Base-by-base conservation (phyloP, 2,329 filamentous ascomycete species). In the Sporothrix phasma region DNA sequence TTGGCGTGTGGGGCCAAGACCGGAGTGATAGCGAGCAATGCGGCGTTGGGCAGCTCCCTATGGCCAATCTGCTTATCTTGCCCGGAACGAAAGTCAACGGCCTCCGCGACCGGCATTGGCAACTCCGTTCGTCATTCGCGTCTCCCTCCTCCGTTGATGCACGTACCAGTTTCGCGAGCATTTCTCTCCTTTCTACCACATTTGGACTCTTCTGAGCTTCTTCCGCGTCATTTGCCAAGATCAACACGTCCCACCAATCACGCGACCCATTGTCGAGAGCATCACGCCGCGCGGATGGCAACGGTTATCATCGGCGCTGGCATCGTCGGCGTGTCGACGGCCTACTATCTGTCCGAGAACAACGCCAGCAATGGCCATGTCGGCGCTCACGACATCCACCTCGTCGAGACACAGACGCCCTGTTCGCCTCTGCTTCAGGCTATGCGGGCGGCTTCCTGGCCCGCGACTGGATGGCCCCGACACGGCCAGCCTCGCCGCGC, bases 401-500 rank as follows among this genome's bases (percentile, higher is more conserved):
- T 82, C 7, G 75, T 82, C 41, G 80, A 82, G 61, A 70, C 76
- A 76, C 77, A 0, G 72, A 75, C 1, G 72, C 84, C 67, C 79
- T 92, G 37, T 90, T 92, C 73, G 81, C 84, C 11, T 89, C 86
- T 34, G 88, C 89, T 0, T 92, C 88, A 2, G 88, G 89, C 1
- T 86, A 83, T 68, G 88, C 88, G 0, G 90, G 81, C 19, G 89
- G 89, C 0, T 93, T 92, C 70, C 71, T 92, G 8, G 88, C 88
- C 0, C 79, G 78, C 39, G 87, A 92, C 72, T 92, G 88, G 88
- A 90, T 89, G 69, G 78, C 79, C 0, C 83, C 0, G 76, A 80
- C 1, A 76, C 84, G 5, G 63, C 65, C 26, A 76, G 79, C 0
- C 78, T 92, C 0, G 89, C 84, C 7, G 80, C 79, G 0, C 77